Conservation (phyloP, 1,284 basidiomycete genomes). For the Apiotrichum akiyoshidainum region DNA sequence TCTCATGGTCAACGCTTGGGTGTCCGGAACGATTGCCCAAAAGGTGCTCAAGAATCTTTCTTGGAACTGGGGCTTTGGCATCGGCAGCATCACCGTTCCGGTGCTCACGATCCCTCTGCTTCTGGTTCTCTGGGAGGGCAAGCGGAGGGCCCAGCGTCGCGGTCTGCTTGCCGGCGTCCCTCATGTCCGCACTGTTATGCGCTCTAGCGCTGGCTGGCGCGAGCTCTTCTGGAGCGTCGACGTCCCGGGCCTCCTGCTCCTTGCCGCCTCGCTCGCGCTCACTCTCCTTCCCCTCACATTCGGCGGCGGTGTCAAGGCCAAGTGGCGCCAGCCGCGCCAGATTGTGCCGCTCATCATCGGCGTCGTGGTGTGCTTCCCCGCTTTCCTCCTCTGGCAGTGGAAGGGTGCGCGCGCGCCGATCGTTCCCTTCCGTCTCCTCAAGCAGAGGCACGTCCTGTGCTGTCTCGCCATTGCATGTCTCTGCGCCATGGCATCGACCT, state of each 20-base stretch:
- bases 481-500: conserved; percentile 50
- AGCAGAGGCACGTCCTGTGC: conserved; percentile 46
- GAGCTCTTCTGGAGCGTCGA: conserved; percentile 52
- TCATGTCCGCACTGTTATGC: conserved; percentile 6
- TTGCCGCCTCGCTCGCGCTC: conserved; percentile 43
- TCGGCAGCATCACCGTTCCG: conserved; percentile 53
- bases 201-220: conserved; percentile 23
- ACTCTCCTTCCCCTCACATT: conserved; percentile 51
- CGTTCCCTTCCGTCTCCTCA: conserved; percentile 49
- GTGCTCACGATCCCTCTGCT: conserved; percentile 44
- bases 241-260: conserved; percentile 46
- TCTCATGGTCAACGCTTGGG: conserved; percentile 38
- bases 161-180: conserved; percentile 33
- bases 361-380: conserved; percentile 43
- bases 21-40: conserved; percentile 19
- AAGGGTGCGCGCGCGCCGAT: conserved; percentile 45
- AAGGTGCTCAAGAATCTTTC: conserved; percentile 33
- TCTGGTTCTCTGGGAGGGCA: conserved; percentile 37
- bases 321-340: conserved; percentile 45
- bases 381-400: conserved; percentile 50
- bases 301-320: conserved; percentile 37
- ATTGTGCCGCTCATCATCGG: conserved; percentile 51
- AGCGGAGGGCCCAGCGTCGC: conserved; percentile 25
- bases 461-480: conserved; percentile 47
- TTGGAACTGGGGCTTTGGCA: conserved; percentile 53